These are phyloP conservation scores for Stenogyne calaminthoides DNA, from an alignment of 305 asterid species.

Conservation along the genomic window DNA sequence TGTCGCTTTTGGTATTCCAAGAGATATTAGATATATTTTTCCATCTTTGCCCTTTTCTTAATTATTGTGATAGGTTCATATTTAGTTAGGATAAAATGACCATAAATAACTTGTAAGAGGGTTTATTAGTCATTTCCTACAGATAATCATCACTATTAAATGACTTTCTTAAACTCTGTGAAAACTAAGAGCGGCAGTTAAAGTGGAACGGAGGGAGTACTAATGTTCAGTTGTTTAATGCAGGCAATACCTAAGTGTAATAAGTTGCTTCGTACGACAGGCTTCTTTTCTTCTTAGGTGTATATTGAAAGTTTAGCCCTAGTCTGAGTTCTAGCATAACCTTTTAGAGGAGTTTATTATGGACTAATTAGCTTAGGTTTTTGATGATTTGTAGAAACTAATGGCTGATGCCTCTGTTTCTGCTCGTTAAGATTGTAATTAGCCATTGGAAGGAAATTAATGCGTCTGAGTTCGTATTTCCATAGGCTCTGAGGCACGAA, in stretches of 20 bases:
- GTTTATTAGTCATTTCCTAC: too few relatives aligned
- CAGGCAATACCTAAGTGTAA: not conserved
- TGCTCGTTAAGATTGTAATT: not conserved
- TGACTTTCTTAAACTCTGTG: too few relatives aligned
- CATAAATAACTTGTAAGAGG: too few relatives aligned
- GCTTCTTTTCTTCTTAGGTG: constrained; percentile 14
- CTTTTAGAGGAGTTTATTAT: constrained; percentile 5
- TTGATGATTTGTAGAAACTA: constrained; percentile 15
- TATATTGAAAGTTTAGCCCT: constrained; percentile 5
- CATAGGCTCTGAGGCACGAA: not conserved
- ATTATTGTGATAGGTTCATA: too few relatives aligned
- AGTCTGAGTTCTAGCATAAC: constrained; percentile 1
- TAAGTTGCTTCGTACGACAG: constrained; percentile 14
- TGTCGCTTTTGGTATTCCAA: too few relatives aligned
- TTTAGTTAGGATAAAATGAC: too few relatives aligned
- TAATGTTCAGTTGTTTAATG: constrained; percentile 5
- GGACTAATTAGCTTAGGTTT: constrained; percentile 12
- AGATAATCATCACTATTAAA: too few relatives aligned
- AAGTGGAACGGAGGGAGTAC: too few relatives aligned
- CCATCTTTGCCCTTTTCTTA: too few relatives aligned
- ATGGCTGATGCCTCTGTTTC: not conserved
- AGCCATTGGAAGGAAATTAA: not conserved
- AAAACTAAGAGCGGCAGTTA: too few relatives aligned
- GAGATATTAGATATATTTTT: too few relatives aligned
- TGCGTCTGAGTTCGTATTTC: not conserved